Evolutionary conservation across 2,329 filamentous ascomycete species (phyloP).

Genomic region (Nigrograna mackinnonii): DNA sequence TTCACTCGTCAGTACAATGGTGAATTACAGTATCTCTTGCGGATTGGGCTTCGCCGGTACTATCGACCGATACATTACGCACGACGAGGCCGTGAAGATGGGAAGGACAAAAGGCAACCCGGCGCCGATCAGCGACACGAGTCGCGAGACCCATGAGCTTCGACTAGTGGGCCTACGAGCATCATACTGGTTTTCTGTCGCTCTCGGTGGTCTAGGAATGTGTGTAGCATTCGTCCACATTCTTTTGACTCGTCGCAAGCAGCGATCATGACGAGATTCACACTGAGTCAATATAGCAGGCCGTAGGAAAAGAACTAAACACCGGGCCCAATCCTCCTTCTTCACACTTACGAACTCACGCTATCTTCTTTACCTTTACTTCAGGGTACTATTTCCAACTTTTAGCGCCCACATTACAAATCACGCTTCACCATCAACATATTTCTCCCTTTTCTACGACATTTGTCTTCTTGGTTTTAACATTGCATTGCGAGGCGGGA

Average conservation of each 20-base stretch:
- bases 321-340: too few relatives aligned
- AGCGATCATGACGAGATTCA: too few relatives aligned
- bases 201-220: conserved; percentile 18
- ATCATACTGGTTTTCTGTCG: conserved; percentile 18
- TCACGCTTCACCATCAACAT: too few relatives aligned
- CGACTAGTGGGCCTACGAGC: conserved; percentile 16
- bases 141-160: conserved; percentile 3
- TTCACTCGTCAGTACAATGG: conserved; percentile 64
- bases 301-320: too few relatives aligned
- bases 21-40: conserved; percentile 71
- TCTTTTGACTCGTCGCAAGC: conserved; percentile 4
- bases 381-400: too few relatives aligned
- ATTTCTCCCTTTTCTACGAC: too few relatives aligned
- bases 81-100: conserved; percentile 7
- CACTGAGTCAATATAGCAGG: too few relatives aligned
- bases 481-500: too few relatives aligned
- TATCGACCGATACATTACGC: conserved; percentile 43
- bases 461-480: too few relatives aligned
- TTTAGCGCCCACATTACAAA: too few relatives aligned
- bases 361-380: not conserved
- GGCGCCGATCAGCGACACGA: conserved; percentile 9
- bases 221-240: conserved; percentile 15
- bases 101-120: conserved; percentile 6
- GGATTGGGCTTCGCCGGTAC: conserved; percentile 69
- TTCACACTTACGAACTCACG: not conserved